phyloP scores from a whole-genome alignment of 192 early-diverging fungal genomes.

The Backusella tuberculispora region DNA sequence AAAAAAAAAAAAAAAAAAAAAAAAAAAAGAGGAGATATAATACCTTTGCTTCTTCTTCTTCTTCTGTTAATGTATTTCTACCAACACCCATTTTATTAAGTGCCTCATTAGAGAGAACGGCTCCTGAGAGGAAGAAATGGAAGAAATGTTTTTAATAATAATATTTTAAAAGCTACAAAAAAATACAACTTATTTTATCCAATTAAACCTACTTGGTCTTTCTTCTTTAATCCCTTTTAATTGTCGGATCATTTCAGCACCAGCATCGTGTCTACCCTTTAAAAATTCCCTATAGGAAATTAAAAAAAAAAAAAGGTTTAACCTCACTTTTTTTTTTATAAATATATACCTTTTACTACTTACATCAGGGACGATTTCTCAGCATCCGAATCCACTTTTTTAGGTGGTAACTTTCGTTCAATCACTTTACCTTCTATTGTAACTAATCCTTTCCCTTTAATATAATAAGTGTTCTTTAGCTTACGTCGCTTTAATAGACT shows the following conservation, averaged over 20 bases:
- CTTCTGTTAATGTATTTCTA: neutral
- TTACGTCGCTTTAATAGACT: constrained; percentile 2
- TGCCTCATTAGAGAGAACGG: constrained; percentile 29
- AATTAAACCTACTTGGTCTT: constrained; percentile 12
- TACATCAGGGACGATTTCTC: neutral
- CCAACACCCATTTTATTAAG: constrained; percentile 26
- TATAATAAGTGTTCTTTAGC: constrained; percentile 8
- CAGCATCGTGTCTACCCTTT: constrained; percentile 33
- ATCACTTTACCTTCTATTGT: neutral
- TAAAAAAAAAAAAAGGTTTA: neutral
- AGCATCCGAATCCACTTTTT: neutral
- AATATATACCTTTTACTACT: neutral
- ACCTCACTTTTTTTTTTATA: neutral
- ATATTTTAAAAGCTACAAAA: neutral
- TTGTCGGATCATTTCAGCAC: constrained; percentile 35
- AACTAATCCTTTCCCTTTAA: constrained; percentile 18
- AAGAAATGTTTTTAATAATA: neutral
- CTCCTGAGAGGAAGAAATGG: neutral
- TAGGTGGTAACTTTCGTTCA: neutral
- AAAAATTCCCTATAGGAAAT: constrained; percentile 30
- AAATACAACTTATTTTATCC: neutral
- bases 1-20: neutral
- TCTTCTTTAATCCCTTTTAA: constrained; percentile 31
- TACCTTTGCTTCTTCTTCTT: constrained; percentile 28
- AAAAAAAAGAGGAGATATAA: too few species aligned